A percentile compares a stretch with the other conserved stretches of the same genome.
These are phyloP conservation scores for Oryza brachyantha DNA, from an alignment of 176 grass and related monocot species.

Conservation along the genomic window DNA sequence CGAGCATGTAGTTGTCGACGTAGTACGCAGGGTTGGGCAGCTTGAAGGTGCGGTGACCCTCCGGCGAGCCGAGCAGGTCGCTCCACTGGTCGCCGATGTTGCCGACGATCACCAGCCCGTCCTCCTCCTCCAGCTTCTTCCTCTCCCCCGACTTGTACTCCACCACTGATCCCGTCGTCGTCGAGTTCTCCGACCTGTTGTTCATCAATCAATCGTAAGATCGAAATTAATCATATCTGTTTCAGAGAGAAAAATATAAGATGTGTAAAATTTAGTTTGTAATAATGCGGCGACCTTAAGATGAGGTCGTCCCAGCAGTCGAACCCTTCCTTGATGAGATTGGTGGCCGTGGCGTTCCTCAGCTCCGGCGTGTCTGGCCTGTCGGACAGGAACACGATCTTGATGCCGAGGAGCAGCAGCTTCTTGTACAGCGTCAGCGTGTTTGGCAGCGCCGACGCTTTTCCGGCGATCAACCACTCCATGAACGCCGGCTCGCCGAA, in stretches of 20 bases:
- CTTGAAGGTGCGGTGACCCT: conserved; percentile 32
- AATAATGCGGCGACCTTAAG: not conserved
- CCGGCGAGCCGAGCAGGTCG: conserved; percentile 36
- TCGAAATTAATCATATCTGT: too few relatives aligned
- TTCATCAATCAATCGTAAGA: too few relatives aligned
- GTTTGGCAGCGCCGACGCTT: not conserved
- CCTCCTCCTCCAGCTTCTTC: not conserved
- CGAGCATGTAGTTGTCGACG: not conserved
- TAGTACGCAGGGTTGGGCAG: conserved; percentile 32
- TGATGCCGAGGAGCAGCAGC: not conserved
- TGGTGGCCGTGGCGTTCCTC: not conserved
- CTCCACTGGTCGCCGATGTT: conserved; percentile 72
- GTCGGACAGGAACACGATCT: conserved; percentile 1
- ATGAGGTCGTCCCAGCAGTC: conserved; percentile 4
- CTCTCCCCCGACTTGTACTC: conserved; percentile 24
- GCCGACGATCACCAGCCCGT: conserved; percentile 35
- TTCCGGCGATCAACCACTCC: not conserved
- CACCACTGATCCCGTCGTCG: not conserved
- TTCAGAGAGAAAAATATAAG: too few relatives aligned
- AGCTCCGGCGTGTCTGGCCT: not conserved
- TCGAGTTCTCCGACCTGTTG: not conserved
- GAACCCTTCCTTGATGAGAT: not conserved
- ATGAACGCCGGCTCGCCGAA: not conserved
- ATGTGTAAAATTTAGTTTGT: not conserved
- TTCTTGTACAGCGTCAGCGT: conserved; percentile 19